Evolutionary conservation across 2,329 filamentous ascomycete genomes (phyloP), one percentile per base, ranked within the genome.

Genomic region (Penicillium expansum): DNA sequence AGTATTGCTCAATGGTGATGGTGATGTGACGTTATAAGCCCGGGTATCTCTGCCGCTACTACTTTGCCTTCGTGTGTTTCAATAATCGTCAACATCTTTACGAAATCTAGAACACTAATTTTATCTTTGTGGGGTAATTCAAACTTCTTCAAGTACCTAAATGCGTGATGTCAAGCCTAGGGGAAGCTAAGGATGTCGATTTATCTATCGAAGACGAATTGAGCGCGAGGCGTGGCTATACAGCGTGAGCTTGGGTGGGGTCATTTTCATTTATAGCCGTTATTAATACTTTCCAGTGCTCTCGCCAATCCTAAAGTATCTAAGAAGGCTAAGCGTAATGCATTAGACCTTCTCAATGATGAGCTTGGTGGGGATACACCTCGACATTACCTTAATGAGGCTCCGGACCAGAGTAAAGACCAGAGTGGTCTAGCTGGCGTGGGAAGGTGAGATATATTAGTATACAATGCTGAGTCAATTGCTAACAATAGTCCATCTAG

Each of bases 321-420:
- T 0, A 53, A 64, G 9, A 56, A 60, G 24, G 64, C 65, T 33
- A 70, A 71, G 58, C 14, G 63, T n/a, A 55, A 68, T 39, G 68
- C 68, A 2, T 32, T 61, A 38, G 61, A 68, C 20, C 49, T 68
- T 3, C 56, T 68, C 27, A 57, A 64, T 41, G 62, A 64, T 37
- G 62, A 65, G 35, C 16, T 66, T 29, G 52, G 44, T n/a, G 60
- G 60, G n/a, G 59, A 62, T 44, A 14, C 55, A 24, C 57, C 64
- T 18, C 61, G 52, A 1, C 55, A 60, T 20, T 60, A 63, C 5
- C 42, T 60, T 32, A 58, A 62, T 27, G 22, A 54, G 8, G 18
- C 35, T 20, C 51, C 45, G 0, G 42, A 50, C 1, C 44, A 44
- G 18, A 55, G 53, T 35, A 61, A 62, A 37, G 58, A 62, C 24